These are phyloP conservation scores for Sporisorium exsertum DNA, from an alignment of 1,284 basidiomycete genomes.

Conservation along the genomic window DNA sequence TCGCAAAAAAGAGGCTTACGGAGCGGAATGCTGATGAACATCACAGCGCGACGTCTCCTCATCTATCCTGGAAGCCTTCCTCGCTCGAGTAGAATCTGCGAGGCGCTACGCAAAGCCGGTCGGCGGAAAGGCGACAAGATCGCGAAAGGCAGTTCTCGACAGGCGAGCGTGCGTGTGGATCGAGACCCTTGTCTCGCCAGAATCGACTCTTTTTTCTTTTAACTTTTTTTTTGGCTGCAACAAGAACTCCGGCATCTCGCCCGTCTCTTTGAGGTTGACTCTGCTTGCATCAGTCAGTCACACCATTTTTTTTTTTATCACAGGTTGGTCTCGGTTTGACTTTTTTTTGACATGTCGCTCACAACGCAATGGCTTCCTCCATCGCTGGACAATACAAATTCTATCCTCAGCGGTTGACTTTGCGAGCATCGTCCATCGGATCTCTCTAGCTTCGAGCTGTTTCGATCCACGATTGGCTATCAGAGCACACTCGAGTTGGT, in stretches of 20 bases:
- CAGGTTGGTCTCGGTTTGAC: too few species aligned
- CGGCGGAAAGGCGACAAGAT: background rate
- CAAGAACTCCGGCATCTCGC: background rate
- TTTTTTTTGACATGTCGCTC: background rate
- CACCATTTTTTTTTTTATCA: too few species aligned
- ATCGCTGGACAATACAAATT: background rate
- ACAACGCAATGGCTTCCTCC: background rate
- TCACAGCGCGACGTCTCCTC: background rate
- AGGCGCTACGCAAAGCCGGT: too few species aligned
- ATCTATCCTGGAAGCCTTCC: background rate
- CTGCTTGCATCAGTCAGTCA: background rate
- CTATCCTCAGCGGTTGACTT: background rate
- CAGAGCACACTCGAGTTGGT: too few species aligned
- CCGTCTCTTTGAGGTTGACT: background rate
- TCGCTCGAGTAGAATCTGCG: too few species aligned
- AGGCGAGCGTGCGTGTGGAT: slow-evolving; percentile 1
- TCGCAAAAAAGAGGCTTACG: background rate
- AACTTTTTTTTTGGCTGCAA: too few species aligned
- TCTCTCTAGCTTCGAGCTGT: too few species aligned
- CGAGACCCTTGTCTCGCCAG: slow-evolving; percentile 24
- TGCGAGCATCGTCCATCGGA: too few species aligned
- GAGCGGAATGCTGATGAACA: background rate
- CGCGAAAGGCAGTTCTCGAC: background rate
- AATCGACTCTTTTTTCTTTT: background rate
- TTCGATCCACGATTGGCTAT: too few species aligned